These are phyloP conservation scores for Ilex aquifolium DNA, from an alignment of 257 asterid species.

Conservation along the genomic window DNA sequence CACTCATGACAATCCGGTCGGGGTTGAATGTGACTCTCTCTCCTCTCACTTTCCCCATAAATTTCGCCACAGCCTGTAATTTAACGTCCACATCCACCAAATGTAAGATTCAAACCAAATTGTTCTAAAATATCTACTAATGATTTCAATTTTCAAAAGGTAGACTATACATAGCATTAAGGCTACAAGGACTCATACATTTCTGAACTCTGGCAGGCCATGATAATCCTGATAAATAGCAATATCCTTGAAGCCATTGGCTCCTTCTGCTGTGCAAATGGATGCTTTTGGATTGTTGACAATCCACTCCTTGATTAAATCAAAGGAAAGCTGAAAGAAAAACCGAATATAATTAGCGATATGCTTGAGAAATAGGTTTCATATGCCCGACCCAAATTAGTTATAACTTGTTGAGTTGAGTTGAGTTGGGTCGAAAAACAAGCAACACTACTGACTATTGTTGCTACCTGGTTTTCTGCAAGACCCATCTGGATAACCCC, in stretches of 20 bases:
- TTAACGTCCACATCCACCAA: no score
- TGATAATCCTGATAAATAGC: conserved; percentile 31
- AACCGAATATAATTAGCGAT: neutral
- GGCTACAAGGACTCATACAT: conserved; percentile 1
- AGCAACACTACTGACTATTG: neutral
- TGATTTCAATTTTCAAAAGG: neutral
- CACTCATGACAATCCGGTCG: conserved; percentile 22
- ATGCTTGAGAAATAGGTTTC: neutral
- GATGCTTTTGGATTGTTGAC: conserved; percentile 25
- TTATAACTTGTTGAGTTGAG: no score
- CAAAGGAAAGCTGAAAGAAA: conserved; percentile 21
- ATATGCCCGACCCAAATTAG: neutral
- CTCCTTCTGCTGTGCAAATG: conserved; percentile 25
- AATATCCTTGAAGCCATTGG: conserved; percentile 18
- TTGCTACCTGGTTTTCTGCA: conserved; percentile 30
- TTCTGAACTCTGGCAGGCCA: conserved; percentile 24
- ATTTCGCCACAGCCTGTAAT: conserved; percentile 24
- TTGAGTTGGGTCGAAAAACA: neutral
- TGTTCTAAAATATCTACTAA: neutral
- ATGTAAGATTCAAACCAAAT: no score
- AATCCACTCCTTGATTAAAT: conserved; percentile 22
- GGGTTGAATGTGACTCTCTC: conserved; percentile 22
- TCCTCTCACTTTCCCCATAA: conserved; percentile 27
- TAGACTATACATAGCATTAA: neutral
- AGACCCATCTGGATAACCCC: neutral